Base-by-base conservation (phyloP, 1,284 basidiomycete species). In the Fomitiporia mediterranea region DNA sequence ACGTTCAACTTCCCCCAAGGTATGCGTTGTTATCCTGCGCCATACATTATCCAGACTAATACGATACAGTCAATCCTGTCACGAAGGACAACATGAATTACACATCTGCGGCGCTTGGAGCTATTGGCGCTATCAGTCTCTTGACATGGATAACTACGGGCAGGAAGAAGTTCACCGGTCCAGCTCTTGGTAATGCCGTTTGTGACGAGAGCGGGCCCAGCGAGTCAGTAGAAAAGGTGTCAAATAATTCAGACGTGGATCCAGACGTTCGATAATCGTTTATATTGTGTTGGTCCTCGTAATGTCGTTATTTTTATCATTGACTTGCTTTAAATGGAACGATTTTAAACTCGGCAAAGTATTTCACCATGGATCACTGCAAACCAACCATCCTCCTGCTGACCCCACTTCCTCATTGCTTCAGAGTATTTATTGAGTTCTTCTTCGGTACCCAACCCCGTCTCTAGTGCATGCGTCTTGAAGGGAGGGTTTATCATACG, bases 341-440 rank as follows among this genome's bases (percentile, higher is more conserved):
- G 9, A 38, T 69, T 64, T 42, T 70, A 61, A 19, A 60, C 61
- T 39, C 44, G 55, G 58, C 60, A 66, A 23, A 69, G 60, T 51
- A 75, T 62, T 60, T 75, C 72, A 2, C 73, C 69, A 38, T 72
- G 65, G 37, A 71, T 40, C 17, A 72, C 1, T 5, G 61, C 62
- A 40, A 69, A 69, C 71, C 68, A 73, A 0, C 66, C 73, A 23
- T 72, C 70, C 53, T 71, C 70, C 11, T 65, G 58, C 7, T 54
- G 55, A 5, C 57, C 63, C 73, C 72, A 74, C 46, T 62, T 58
- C 13, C 60, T 57, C 67, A 70, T 71, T 1, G 60, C 63, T 35
- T 65, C 49, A 3, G 66, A 61, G 7, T 66, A 60, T 35, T 57
- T 56, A 53, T 64, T 58, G 42, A 73, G 44, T 9, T 65, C 65